Conservation (phyloP, 345 rosid species). For the Litchi chinensis region DNA sequence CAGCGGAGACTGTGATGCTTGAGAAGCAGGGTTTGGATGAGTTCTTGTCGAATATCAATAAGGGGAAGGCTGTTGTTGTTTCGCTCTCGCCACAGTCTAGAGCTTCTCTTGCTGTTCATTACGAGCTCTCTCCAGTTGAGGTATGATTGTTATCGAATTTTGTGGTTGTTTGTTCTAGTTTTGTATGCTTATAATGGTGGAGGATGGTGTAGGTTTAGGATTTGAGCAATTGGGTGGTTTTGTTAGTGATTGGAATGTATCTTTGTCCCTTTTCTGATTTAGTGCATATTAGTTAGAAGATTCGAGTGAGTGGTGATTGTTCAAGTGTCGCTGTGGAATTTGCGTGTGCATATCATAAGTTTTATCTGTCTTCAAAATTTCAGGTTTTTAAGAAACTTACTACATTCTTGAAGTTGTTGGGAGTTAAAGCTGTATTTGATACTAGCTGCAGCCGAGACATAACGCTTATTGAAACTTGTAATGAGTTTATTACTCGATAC, state of each 20-base stretch:
- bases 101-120: conserved; percentile 83
- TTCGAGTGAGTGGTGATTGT: conserved; percentile 4
- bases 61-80: conserved; percentile 63
- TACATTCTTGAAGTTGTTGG: conserved; percentile 76
- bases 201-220: not conserved
- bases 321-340: not conserved
- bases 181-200: not conserved
- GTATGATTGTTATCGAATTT: conserved; percentile 19
- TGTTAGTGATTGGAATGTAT: not conserved
- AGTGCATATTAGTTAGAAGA: not conserved
- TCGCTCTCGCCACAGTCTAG: conserved; percentile 89
- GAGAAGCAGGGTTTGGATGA: conserved; percentile 96
- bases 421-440: conserved; percentile 87
- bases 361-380: conserved; percentile 14
- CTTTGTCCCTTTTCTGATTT: not conserved
- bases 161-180: not conserved
- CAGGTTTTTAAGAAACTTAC: conserved; percentile 83
- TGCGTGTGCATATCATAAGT: not conserved
- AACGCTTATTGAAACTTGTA: conserved; percentile 79
- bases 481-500: conserved; percentile 76
- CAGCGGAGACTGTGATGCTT: conserved; percentile 94
- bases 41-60: conserved; percentile 66
- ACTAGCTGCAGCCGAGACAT: conserved; percentile 83
- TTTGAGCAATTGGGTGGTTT: not conserved
- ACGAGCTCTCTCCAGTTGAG: conserved; percentile 66